Base-by-base conservation (phyloP, 2,329 filamentous ascomycete genomes). In the Colletotrichum sp. region DNA sequence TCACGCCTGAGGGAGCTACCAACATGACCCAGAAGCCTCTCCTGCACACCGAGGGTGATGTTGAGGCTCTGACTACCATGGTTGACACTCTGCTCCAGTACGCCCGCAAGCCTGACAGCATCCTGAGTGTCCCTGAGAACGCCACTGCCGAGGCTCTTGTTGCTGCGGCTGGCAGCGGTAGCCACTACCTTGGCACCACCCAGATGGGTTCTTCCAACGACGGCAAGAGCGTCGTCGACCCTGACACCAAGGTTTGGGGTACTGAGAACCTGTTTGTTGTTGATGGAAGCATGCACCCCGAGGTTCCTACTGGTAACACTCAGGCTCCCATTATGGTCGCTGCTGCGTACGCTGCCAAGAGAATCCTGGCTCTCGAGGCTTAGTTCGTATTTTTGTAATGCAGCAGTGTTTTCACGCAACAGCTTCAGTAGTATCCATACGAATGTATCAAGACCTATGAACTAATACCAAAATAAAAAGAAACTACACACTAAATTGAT, bases 1-100 rank as follows among this genome's bases (percentile, higher is more conserved):
- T 89, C 39, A 86, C 84, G 26, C 79, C 83, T 26, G 79, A 82
- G 1, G 86, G 85, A 28, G 77, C 82, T 13, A 89, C 88, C 36
- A 84, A 86, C 77, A 87, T 88, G 62, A 83, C 82, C 15, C 82
- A 83, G 44, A 80, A 81, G 64, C 83, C 86, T 9, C 84, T 79
- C 77, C 80, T 84, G 71, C 85, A 84, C 75, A 87, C 80, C 1
- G 74, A 78, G 1, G 81, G 78, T 7, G 83, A 84, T 66, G 75
- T 70, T 12, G 79, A 81, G 71, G 82, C 83, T 24, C 71, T 82
- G 34, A 78, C 77, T n/a, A 69, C 78, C 7, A 83, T 81, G 60
- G 73, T 84, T 24, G 71, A 80, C 49, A 78, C 77, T 32, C 77
- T 84, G 4, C 75, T 84, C 26, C 59, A 30, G 65, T 82, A 81